Evolutionary conservation across 768 basidiomycete species (phyloP).

Genomic region (Favolaschia claudopus): DNA sequence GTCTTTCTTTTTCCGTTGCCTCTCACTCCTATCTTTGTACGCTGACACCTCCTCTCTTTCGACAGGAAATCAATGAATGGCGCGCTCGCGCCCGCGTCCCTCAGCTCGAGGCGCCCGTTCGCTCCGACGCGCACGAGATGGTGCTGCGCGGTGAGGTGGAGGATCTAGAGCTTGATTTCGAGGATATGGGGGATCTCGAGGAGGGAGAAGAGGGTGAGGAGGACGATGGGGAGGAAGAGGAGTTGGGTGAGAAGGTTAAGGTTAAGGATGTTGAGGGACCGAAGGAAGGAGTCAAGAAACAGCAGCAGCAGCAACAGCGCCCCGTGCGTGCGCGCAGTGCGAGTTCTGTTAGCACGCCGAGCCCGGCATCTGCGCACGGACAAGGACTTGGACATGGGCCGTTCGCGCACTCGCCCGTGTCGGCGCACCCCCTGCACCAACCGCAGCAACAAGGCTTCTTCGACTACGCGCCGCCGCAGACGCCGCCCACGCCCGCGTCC

Average conservation of each 20-base stretch:
- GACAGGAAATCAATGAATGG: constrained; percentile 27
- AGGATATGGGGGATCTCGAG: not conserved
- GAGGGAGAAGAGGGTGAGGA: not conserved
- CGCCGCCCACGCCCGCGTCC: not conserved
- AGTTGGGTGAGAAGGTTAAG: not conserved
- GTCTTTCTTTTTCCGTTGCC: not conserved
- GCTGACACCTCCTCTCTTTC: not conserved
- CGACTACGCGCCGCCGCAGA: not conserved
- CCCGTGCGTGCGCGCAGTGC: not conserved
- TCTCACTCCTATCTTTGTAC: not conserved
- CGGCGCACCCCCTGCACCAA: not conserved
- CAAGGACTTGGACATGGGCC: too few relatives aligned
- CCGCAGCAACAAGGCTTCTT: not conserved
- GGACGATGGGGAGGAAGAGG: constrained; percentile 1
- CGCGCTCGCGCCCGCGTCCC: constrained; percentile 19
- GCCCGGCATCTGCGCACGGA: too few relatives aligned
- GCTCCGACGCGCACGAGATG: constrained; percentile 14
- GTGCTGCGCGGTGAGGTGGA: constrained; percentile 22
- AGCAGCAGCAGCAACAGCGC: not conserved
- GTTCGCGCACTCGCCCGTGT: too few relatives aligned
- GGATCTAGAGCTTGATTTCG: constrained; percentile 13
- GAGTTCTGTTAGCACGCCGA: not conserved
- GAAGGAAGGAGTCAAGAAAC: not conserved
- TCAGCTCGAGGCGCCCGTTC: constrained; percentile 11
- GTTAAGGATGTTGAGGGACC: not conserved